Percentiles rank a stretch among this genome's conserved stretches.
These are phyloP conservation scores for Claviceps sp. DNA, from an alignment of 2,329 filamentous ascomycete species.

Conservation along the genomic window DNA sequence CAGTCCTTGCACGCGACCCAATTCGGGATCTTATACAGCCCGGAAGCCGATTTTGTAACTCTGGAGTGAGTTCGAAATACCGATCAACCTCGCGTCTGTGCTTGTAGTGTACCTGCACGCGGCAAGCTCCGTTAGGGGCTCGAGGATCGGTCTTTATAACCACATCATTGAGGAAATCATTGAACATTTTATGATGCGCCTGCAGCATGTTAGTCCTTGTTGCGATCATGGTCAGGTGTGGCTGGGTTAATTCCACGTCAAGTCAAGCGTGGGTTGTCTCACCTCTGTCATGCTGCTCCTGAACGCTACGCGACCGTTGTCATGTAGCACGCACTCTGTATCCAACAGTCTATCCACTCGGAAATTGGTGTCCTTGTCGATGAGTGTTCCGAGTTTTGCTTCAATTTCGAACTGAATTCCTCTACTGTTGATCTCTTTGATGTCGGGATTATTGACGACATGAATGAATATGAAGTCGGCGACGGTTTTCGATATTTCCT, in stretches of 20 bases:
- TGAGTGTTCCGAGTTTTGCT: constrained; percentile 76
- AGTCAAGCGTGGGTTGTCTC: constrained; percentile 17
- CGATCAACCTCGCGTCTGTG: constrained; percentile 74
- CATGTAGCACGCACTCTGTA: constrained; percentile 57
- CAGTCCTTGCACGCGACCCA: constrained; percentile 30
- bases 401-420: constrained; percentile 81
- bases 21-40: constrained; percentile 49
- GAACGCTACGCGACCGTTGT: constrained; percentile 53
- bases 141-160: constrained; percentile 45
- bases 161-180: constrained; percentile 67
- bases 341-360: constrained; percentile 54
- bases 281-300: constrained; percentile 86
- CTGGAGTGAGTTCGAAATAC: constrained; percentile 62
- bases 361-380: constrained; percentile 57
- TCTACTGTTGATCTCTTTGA: constrained; percentile 46
- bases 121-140: constrained; percentile 29
- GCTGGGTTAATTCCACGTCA: neutral
- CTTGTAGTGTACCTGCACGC: constrained; percentile 61
- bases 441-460: constrained; percentile 54
- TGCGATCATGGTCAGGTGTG: neutral
- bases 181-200: constrained; percentile 71
- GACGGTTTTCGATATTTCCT: constrained; percentile 62
- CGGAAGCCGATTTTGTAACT: constrained; percentile 47
- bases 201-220: constrained; percentile 21
- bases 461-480: constrained; percentile 68